phyloP scores from a whole-genome alignment of 768 basidiomycete species.

The Suillus subalutaceus region DNA sequence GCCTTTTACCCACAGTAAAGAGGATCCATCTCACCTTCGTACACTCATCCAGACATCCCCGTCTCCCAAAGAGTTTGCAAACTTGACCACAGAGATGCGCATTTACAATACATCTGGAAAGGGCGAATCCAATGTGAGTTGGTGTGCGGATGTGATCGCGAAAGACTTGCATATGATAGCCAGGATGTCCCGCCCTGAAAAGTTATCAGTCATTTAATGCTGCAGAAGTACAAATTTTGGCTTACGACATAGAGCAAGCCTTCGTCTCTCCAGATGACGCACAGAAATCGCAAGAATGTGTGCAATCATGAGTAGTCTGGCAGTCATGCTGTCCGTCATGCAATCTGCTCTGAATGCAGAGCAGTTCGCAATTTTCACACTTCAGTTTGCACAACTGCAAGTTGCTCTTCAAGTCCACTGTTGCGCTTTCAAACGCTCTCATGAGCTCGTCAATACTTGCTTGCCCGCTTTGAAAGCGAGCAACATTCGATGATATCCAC shows the following conservation, averaged over 20 bases:
- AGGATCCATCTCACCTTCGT: conserved; percentile 42
- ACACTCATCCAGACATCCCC: conserved; percentile 57
- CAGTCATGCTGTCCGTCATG: conserved; percentile 56
- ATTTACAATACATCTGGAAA: conserved; percentile 50
- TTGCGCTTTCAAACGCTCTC: conserved; percentile 43
- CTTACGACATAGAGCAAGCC: conserved; percentile 52
- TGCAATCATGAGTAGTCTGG: conserved; percentile 50
- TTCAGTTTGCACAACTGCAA: conserved; percentile 52
- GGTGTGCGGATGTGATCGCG: background rate
- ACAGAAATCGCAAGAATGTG: conserved; percentile 45
- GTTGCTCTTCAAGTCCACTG: conserved; percentile 48
- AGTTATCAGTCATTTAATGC: background rate
- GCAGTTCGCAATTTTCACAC: conserved; percentile 51
- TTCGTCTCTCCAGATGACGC: conserved; percentile 35
- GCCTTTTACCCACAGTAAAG: background rate
- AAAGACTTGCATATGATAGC: conserved; percentile 49
- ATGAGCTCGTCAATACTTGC: conserved; percentile 49
- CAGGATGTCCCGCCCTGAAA: conserved; percentile 60
- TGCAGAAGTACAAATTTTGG: conserved; percentile 5
- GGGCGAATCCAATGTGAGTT: background rate
- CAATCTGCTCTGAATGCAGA: conserved; percentile 47
- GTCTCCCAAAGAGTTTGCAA: conserved; percentile 48
- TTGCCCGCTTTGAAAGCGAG: conserved; percentile 47
- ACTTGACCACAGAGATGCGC: conserved; percentile 56
- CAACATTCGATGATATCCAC: conserved; percentile 55